Base-by-base conservation (phyloP, 2,329 filamentous ascomycete species). In the Aspergillus nomiae region DNA sequence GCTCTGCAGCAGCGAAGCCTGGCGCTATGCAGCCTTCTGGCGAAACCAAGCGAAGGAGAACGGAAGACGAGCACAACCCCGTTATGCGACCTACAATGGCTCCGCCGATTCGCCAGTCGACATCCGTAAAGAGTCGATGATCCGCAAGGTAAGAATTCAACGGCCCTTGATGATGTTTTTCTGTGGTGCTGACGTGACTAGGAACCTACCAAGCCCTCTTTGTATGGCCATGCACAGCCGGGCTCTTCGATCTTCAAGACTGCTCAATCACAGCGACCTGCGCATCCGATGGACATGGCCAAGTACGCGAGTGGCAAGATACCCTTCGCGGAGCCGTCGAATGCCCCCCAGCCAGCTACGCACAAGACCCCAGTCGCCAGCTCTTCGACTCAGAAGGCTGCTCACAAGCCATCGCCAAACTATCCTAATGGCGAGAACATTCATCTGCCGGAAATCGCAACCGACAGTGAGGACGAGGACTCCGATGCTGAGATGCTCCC, bases 361-460 rank as follows among this genome's bases (percentile, higher is more conserved):
- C 65, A 84, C 80, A 93, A 93, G 82, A 91, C 90, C 19, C 89
- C 91, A 1, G 88, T 85, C 11, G 85, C 90, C 71, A 70, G 68
- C 59, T 73, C 76, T 51, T 71, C 74, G 51, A 10, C 46, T 19
- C 70, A 75, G 59, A 80, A 78, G 64, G 70, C 74, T 32, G 70
- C 71, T 3, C 70, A 85, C 21, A 85, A 87, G 67, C 90, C 91
- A 34, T 96, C 93, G 1, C 93, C 93, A 1, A 88, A 92, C 58
- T 96, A 96, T 79, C 91, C 90, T 65, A 94, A 92, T 70, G 92
- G 94, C 64, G 95, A 99, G 63, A 87, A 86, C 58, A 97, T 99
- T 71, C 90, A 95, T 69, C 87, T 99, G 3, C 94, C 95, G 0
- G 95, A 99, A 70, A 98, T 99, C 70, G 89, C 93, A 67, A 98